Evolutionary conservation across 345 rosid genomes (phyloP), one percentile per base, ranked within the genome.

Genomic region (Eucalyptus virginea): DNA sequence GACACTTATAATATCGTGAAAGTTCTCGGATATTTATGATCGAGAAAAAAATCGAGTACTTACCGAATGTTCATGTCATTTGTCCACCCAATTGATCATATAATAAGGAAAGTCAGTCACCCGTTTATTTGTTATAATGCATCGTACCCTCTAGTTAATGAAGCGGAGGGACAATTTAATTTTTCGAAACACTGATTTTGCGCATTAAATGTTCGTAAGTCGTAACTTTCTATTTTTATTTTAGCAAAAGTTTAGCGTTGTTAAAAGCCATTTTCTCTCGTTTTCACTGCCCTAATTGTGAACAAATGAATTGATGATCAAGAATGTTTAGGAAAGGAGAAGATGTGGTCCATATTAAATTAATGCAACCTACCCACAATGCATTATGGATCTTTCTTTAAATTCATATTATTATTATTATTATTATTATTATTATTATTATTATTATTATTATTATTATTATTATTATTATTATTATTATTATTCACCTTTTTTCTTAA

Each of bases 41-140:
- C 2, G 8, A 37, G 15, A 37, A 52, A 52, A 51, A 19, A 52
- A 52, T 52, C 58, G 8, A 52, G 24, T 52, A 52, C 26, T 52
- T 52, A 52, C 58, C 2, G 0, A 72, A 19, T 37, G 8, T 37
- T 37, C 8, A 11, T 1, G 9, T 37, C 28, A 37, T 37, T 0
- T 6, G 1, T 11, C 26, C 26, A 37, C 14, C 23, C 28, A 10
- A 21, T 72, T 2, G 4, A 6, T 10, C 8, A 21, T 34, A 37
- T 11, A 3, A 72, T 19, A 19, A 72, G 28, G 3, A 37, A 72
- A 37, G 14, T 21, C 8, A 2, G 0, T 21, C 6, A 11, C 21
- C 3, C 10, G 11, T 72, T 34, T 34, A 72, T 72, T 11, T 40
- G 8, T 37, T 11, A 2, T 1, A 77, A 11, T 37, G 28, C 45